Evolutionary conservation across 208 protist genomes (phyloP), one percentile per base, ranked within the genome.

Genomic region (Blechomonas ayalai): DNA sequence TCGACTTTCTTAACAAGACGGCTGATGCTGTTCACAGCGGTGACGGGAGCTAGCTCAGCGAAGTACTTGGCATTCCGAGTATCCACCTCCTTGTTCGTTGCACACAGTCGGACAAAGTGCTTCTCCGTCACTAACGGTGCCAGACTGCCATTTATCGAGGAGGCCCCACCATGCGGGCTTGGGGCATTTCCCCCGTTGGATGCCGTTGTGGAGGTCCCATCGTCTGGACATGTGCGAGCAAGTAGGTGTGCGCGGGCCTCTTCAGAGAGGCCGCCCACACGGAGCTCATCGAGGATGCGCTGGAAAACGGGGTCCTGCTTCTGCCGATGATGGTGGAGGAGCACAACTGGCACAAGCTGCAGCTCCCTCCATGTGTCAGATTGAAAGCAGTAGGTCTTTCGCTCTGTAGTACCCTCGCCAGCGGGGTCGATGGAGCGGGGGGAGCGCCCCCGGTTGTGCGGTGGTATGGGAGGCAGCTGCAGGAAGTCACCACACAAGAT

Each of bases 401-500:
- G 24, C n/a, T 33, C 18, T 3, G 19, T n/a, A 1, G 37, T 16
- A 12, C 6, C 26, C 8, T 34, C n/a, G 16, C 5, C 12, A 25
- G 35, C 34, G n/a, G 16, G 13, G 4, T 18, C 31, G 26, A 47
- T 39, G 10, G 26, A 40, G 18, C 13, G 45, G 16, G 39, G 22
- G 22, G 10, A 15, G 13, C 28, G 12, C 23, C 19, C 23, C 19
- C 12, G 8, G 26, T 43, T 29, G 10, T 35, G 31, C 10, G 37
- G 16, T 33, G 39, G 55, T 44, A 78, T 68, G 9, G 73, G 73
- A 23, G 73, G 67, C 23, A 90, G 59, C 51, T 90, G 78, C 29
- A 88, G 52, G 52, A 92, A 92, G 45, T 92, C 83, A 4, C 83
- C 83, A 47, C 72, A 83, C 10, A 86, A 35, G 59, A 92, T 73